Evolutionary conservation across 352 stramenopile genomes (phyloP).

Genomic region (Thalassiosira delicatula): DNA sequence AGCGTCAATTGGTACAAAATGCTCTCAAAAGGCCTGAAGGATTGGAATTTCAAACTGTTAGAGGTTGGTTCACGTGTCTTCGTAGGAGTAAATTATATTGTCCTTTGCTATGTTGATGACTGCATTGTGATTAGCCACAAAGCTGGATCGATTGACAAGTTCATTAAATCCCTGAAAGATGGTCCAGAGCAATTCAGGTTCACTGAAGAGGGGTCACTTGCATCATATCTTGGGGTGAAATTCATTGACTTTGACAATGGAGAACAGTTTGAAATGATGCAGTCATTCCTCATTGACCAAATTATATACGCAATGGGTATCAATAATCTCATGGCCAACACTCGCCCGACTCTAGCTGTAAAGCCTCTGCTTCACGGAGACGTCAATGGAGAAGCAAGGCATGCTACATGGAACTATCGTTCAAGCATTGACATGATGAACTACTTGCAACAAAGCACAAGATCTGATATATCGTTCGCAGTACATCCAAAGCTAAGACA

Average conservation of each 20-base stretch:
- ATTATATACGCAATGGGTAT: slow-evolving; percentile 2
- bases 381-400: neutral
- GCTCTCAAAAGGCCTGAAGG: neutral
- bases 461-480: slow-evolving; percentile 57
- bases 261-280: slow-evolving; percentile 13
- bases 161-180: neutral
- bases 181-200: slow-evolving; percentile 1
- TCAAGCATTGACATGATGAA: neutral
- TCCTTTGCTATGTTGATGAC: slow-evolving; percentile 7
- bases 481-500: slow-evolving; percentile 60
- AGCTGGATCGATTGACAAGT: neutral
- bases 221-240: neutral
- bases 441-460: slow-evolving; percentile 37
- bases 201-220: slow-evolving; percentile 2
- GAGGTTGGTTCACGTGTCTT: neutral
- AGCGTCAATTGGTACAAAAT: slow-evolving; percentile 3
- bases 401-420: neutral
- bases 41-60: neutral
- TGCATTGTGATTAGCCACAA: slow-evolving; percentile 6
- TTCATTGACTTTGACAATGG: neutral
- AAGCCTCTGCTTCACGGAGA: slow-evolving; percentile 12
- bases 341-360: neutral
- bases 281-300: slow-evolving; percentile 16
- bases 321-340: neutral
- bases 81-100: neutral